Evolutionary conservation across 805 yeast species (phyloP).

Genomic region (Lipomyces chichibuensis): DNA sequence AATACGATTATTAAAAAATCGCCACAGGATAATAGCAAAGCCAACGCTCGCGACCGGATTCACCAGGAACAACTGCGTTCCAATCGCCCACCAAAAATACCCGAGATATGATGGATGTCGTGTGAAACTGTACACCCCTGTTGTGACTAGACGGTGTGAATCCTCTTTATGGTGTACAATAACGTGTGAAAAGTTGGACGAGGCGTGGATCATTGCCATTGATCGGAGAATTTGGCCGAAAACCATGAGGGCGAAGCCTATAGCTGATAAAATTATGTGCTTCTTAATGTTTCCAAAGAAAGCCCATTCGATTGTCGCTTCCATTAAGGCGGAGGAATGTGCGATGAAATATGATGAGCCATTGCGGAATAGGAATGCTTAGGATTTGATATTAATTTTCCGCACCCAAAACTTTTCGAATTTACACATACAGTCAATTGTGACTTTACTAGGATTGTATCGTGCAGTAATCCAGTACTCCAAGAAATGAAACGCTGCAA

Average conservation of each 20-base stretch:
- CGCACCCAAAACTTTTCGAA: not conserved
- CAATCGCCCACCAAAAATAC: slow-evolving; percentile 91
- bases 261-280: slow-evolving; percentile 33
- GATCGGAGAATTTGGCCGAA: slow-evolving; percentile 73
- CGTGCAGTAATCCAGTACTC: slow-evolving; percentile 82
- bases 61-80: slow-evolving; percentile 70
- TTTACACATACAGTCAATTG: slow-evolving; percentile 53
- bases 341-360: slow-evolving; percentile 63
- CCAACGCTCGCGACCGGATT: slow-evolving; percentile 63
- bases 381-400: not conserved
- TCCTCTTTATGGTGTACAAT: slow-evolving; percentile 57
- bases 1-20: slow-evolving; percentile 72
- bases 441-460: slow-evolving; percentile 67
- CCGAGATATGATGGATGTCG: slow-evolving; percentile 95
- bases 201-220: slow-evolving; percentile 84
- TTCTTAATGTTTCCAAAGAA: slow-evolving; percentile 45
- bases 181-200: slow-evolving; percentile 80
- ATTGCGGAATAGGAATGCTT: slow-evolving; percentile 63
- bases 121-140: slow-evolving; percentile 62
- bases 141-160: slow-evolving; percentile 69
- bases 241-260: slow-evolving; percentile 56
- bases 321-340: slow-evolving; percentile 58
- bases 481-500: slow-evolving; percentile 72
- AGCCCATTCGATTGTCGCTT: slow-evolving; percentile 51
- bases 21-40: slow-evolving; percentile 63